Evolutionary conservation across 345 rosid species (phyloP).

Genomic region (Camelina hispida): DNA sequence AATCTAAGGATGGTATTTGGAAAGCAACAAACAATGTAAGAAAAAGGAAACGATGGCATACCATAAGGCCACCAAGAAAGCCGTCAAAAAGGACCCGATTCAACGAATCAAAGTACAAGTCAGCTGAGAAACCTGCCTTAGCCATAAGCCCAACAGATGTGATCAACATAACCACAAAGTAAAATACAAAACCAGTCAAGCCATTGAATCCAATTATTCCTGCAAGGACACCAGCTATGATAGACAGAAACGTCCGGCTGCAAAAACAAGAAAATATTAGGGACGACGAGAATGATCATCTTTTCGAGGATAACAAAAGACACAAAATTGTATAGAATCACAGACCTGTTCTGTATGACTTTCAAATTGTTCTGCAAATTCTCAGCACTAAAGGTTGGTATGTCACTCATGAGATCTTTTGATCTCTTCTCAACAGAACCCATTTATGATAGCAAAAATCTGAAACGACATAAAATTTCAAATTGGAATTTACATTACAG

Average conservation of each 20-base stretch:
- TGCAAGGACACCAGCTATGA: conserved; percentile 86
- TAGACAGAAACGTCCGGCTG: conserved; percentile 95
- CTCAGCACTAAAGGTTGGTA: conserved; percentile 73
- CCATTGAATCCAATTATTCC: conserved; percentile 93
- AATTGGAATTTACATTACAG: conserved; percentile 12
- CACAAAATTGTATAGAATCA: conserved; percentile 15
- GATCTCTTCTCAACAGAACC: conserved; percentile 68
- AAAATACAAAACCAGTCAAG: conserved; percentile 75
- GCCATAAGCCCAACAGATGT: conserved; percentile 84
- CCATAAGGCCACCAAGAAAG: conserved; percentile 92
- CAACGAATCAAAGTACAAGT: conserved; percentile 82
- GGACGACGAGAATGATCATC: conserved; percentile 6
- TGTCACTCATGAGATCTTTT: conserved; percentile 58
- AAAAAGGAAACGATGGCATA: conserved; percentile 30
- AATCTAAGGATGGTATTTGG: background rate
- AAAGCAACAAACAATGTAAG: conserved; percentile 2
- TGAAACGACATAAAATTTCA: conserved; percentile 14
- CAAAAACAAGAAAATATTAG: conserved; percentile 30
- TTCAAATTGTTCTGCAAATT: conserved; percentile 92
- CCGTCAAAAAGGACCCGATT: conserved; percentile 78
- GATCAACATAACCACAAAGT: conserved; percentile 82
- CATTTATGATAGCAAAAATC: conserved; percentile 53
- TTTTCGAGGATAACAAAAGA: background rate
- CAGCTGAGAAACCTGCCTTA: conserved; percentile 80
- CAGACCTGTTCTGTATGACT: conserved; percentile 86